phyloP scores from a whole-genome alignment of 2,329 filamentous ascomycete species.

The Xylariaceae sp. region DNA sequence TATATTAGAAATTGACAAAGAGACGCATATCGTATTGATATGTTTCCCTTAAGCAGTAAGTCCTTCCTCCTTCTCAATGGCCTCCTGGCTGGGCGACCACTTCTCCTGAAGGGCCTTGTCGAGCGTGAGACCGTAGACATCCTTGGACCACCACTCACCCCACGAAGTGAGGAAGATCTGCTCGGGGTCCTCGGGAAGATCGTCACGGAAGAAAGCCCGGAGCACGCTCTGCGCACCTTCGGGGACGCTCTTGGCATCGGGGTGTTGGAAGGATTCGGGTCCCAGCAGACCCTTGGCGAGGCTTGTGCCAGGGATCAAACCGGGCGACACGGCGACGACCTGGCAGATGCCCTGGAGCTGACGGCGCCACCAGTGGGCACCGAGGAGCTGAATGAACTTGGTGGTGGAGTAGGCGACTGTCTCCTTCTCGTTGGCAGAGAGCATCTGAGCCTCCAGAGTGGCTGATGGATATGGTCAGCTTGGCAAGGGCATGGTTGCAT shows the following conservation, averaged over 20 bases:
- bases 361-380: slow-evolving; percentile 52
- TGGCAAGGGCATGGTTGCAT: not conserved
- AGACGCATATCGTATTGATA: not conserved
- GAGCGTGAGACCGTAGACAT: slow-evolving; percentile 37
- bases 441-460: slow-evolving; percentile 26
- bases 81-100: slow-evolving; percentile 44
- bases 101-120: slow-evolving; percentile 47
- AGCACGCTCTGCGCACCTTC: slow-evolving; percentile 46
- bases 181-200: slow-evolving; percentile 47
- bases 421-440: slow-evolving; percentile 35
- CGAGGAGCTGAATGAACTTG: slow-evolving; percentile 48
- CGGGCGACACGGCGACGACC: slow-evolving; percentile 50
- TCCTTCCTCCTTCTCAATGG: slow-evolving; percentile 43
- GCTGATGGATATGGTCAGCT: slow-evolving; percentile 16
- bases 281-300: slow-evolving; percentile 32
- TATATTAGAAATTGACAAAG: not conserved
- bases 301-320: slow-evolving; percentile 45
- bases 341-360: slow-evolving; percentile 40
- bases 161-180: slow-evolving; percentile 51
- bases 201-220: slow-evolving; percentile 39
- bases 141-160: slow-evolving; percentile 52
- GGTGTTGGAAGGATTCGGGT: slow-evolving; percentile 26
- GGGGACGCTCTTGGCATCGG: slow-evolving; percentile 44
- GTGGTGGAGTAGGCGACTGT: slow-evolving; percentile 37
- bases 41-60: slow-evolving; percentile 12